Evolutionary conservation across 2,329 filamentous ascomycete genomes (phyloP).

Genomic region (Aspergillus spinulosporus): DNA sequence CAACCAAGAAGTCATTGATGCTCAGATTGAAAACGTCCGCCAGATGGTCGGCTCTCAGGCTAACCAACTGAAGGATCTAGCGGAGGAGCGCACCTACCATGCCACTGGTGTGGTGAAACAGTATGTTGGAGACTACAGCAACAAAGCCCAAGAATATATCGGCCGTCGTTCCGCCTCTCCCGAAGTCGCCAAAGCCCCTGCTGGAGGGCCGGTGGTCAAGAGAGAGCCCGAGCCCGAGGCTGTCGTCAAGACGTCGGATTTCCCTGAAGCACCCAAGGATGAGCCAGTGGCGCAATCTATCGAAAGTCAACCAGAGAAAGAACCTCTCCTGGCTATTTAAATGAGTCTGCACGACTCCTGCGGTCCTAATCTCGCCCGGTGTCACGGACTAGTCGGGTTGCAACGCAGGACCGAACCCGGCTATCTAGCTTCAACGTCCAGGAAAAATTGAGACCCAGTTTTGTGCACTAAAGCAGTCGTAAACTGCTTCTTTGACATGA

Average conservation of each 20-base stretch:
- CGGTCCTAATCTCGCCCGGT: not conserved
- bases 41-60: constrained; percentile 59
- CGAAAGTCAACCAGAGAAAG: constrained; percentile 30
- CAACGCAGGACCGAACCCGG: not conserved
- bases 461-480: constrained; percentile 8
- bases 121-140: constrained; percentile 61
- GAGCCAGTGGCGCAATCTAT: constrained; percentile 37
- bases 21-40: constrained; percentile 57
- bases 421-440: not conserved
- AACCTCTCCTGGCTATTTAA: constrained; percentile 38
- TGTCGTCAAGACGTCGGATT: constrained; percentile 49
- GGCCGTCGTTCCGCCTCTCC: constrained; percentile 40
- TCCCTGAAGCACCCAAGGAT: constrained; percentile 49
- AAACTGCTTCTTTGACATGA: constrained; percentile 12
- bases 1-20: constrained; percentile 65
- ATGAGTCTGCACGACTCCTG: not conserved
- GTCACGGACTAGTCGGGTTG: not conserved
- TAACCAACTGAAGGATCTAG: constrained; percentile 60
- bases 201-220: constrained; percentile 22
- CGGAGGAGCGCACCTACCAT: constrained; percentile 60
- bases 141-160: constrained; percentile 60
- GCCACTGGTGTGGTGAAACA: constrained; percentile 59
- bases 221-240: constrained; percentile 42
- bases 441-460: not conserved
- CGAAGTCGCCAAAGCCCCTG: constrained; percentile 32